Conservation (phyloP, 2,329 filamentous ascomycete species). For the Mycosphaerella sp. region DNA sequence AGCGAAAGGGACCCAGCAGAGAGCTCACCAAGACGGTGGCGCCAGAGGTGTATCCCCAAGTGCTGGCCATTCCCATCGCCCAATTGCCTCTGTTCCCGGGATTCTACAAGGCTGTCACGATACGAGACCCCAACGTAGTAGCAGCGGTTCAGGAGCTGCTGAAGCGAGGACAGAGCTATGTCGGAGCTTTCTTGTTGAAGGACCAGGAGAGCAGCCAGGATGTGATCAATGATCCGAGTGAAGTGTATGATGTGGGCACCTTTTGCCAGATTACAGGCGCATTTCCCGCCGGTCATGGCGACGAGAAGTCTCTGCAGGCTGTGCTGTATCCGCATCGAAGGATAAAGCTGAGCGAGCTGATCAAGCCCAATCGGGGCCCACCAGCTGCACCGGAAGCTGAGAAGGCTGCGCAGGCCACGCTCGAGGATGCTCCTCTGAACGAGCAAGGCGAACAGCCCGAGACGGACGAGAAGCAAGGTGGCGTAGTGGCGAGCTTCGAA, state of each 20-base stretch:
- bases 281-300: conserved; percentile 75
- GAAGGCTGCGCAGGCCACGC: conserved; percentile 47
- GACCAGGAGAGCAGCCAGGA: conserved; percentile 92
- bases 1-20: conserved; percentile 66
- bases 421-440: conserved; percentile 20
- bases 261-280: conserved; percentile 98
- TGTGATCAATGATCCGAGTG: conserved; percentile 79
- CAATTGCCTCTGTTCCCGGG: conserved; percentile 91
- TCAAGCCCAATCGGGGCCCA: conserved; percentile 57
- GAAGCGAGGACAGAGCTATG: conserved; percentile 93
- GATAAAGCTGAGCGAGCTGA: conserved; percentile 79
- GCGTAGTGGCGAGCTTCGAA: conserved; percentile 96
- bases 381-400: conserved; percentile 47
- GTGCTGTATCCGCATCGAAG: conserved; percentile 94
- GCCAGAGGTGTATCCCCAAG: conserved; percentile 93
- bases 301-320: conserved; percentile 73
- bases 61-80: conserved; percentile 93
- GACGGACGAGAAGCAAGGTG: conserved; percentile 68
- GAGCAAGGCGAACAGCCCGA: conserved; percentile 35
- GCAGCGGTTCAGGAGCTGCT: conserved; percentile 93
- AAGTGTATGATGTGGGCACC: conserved; percentile 92
- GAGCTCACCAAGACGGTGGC: conserved; percentile 76
- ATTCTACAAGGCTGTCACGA: conserved; percentile 98
- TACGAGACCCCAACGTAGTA: conserved; percentile 85
- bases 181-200: conserved; percentile 94